Base-by-base conservation (phyloP, 345 rosid species). In the Adansonia digitata region DNA sequence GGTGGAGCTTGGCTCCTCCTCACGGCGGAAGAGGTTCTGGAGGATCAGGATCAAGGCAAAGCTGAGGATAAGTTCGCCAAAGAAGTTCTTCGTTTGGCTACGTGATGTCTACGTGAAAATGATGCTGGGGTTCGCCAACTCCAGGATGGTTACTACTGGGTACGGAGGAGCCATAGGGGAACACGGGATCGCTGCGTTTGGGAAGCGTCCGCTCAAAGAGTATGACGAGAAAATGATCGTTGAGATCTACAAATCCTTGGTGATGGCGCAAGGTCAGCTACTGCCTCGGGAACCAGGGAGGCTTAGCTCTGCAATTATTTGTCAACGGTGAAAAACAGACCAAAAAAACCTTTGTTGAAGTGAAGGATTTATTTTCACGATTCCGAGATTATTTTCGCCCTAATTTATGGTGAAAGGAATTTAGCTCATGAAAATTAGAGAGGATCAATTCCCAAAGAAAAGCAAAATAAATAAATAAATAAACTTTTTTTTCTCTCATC, bases 201-300 rank as follows among this genome's bases (percentile, higher is more conserved):
- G 84, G 12, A 57, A 35, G 48, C 46, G 76, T 9, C 71, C 81
- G 7, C 14, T 79, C 13, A 90, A 88, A 75, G 92, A 88, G 81
- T 85, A 88, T 20, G 92, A 90, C 68, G 82, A 77, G 75, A 88
- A 83, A 85, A 53, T 82, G 87, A 84, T 92, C 24, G 81, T 84
- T 1, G 85, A 88, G 88, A 88, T 91, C 85, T 91, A 91, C 81
- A 88, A 83, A 67, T 89, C 97, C 0, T 46, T 90, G 75, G 68
- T 90, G 80, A 49, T 78, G 84, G 82, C 84, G 31, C 90, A 79
- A 67, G 83, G 86, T 29, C 86, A 74, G 75, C 71, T 86, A 72
- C 75, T 81, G 77, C 82, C 87, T 59, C 83, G 78, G 22, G 86
- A 81, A 1, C 74, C 86, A 10, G 75, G 74, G 63, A 79, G 49